Evolutionary conservation across 129 eudicot species (phyloP).

Genomic region (Arctium minus): DNA sequence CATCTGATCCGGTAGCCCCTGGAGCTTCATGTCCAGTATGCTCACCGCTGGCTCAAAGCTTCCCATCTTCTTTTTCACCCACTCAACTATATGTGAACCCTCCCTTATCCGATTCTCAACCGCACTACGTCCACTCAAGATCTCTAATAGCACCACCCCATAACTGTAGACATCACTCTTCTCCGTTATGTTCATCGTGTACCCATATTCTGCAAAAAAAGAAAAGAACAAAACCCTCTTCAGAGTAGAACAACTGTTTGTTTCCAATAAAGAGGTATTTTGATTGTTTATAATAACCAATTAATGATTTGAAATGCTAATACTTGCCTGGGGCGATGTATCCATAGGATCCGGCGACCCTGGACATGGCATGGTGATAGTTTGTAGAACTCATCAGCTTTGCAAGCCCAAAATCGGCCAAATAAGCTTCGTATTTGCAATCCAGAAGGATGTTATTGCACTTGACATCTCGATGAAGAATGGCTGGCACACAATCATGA

Average conservation of each 20-base stretch:
- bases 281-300: not conserved
- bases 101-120: slow-evolving; percentile 70
- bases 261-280: not conserved
- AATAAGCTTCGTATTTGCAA: slow-evolving; percentile 74
- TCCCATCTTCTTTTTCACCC: slow-evolving; percentile 98
- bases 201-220: slow-evolving; percentile 75
- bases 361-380: slow-evolving; percentile 89
- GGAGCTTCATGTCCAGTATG: slow-evolving; percentile 65
- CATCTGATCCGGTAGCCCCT: slow-evolving; percentile 77
- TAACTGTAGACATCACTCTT: slow-evolving; percentile 93
- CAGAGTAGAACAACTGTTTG: not conserved
- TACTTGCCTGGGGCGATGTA: slow-evolving; percentile 94
- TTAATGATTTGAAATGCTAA: not conserved
- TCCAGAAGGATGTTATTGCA: slow-evolving; percentile 92
- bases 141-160: slow-evolving; percentile 88
- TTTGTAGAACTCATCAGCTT: slow-evolving; percentile 81
- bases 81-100: slow-evolving; percentile 85
- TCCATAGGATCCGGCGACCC: slow-evolving; percentile 90
- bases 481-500: slow-evolving; percentile 87
- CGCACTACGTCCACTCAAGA: slow-evolving; percentile 84
- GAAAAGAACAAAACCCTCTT: not conserved
- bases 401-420: slow-evolving; percentile 94
- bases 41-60: slow-evolving; percentile 84
- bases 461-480: slow-evolving; percentile 91
- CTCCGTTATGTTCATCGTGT: slow-evolving; percentile 88